phyloP scores from a whole-genome alignment of 495 filamentous ascomycete species.

The Neurospora sp. region DNA sequence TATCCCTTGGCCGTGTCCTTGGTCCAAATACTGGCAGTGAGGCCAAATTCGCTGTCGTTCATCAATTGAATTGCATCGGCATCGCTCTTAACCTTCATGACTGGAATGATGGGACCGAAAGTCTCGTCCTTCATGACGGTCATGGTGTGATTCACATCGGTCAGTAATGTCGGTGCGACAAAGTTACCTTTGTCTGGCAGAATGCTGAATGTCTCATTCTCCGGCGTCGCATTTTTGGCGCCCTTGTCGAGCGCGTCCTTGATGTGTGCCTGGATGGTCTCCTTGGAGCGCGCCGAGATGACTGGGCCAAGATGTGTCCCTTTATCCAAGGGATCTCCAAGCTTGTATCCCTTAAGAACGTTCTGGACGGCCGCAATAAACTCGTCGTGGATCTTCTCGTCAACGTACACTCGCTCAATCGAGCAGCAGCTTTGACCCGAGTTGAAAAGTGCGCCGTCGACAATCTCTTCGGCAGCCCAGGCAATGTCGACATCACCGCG shows the following conservation, averaged over 20 bases:
- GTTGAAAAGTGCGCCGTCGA: conserved; percentile 92
- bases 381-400: conserved; percentile 67
- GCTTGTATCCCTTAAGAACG: conserved; percentile 77
- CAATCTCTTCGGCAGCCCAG: conserved; percentile 87
- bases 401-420: conserved; percentile 86
- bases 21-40: conserved; percentile 98
- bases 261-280: conserved; percentile 72
- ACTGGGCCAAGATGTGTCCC: conserved; percentile 82
- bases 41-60: conserved; percentile 91
- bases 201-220: conserved; percentile 61
- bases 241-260: conserved; percentile 77
- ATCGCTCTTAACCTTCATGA: conserved; percentile 84
- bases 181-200: conserved; percentile 70
- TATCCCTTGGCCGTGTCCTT: conserved; percentile 75
- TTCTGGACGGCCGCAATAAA: conserved; percentile 71
- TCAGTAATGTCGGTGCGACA: conserved; percentile 74
- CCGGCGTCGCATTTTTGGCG: conserved; percentile 72
- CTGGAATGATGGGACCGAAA: conserved; percentile 87
- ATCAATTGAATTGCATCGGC: conserved; percentile 75
- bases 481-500: conserved; percentile 74
- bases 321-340: conserved; percentile 75
- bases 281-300: conserved; percentile 63
- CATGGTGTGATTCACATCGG: conserved; percentile 77
- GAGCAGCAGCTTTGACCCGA: conserved; percentile 95
- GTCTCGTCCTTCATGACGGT: conserved; percentile 89